Evolutionary conservation across 306 rosid genomes (phyloP), one percentile per base, ranked within the genome.

Genomic region (Hippophae tibetana): DNA sequence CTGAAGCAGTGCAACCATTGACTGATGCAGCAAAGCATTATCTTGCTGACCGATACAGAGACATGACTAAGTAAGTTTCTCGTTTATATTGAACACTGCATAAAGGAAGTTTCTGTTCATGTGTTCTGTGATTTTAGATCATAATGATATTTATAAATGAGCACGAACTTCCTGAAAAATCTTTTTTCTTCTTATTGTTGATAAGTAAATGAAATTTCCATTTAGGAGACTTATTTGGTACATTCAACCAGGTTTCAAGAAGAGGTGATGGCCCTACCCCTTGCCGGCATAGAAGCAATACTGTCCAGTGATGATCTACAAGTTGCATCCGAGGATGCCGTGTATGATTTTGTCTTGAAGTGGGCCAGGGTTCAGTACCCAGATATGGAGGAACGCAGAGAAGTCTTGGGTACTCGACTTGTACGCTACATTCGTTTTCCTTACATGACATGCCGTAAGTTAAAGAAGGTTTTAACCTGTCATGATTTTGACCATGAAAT

Each of bases 301-400:
- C 59, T 93, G 65, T 73, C 87, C 38, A 93, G 99, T 63, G 99
- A 93, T 55, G 90, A 79, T 70, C 94, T 93, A 58, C 99, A 93
- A 76, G 86, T 93, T 70, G 90, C 99, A 55, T 93, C 99, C 26
- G 99, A 93, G 81, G 99, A 93, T 81, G 94, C 89, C 54, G 94
- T 88, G 1, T 93, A 86, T 64, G 99, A 93, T 61, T 88, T 93
- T 68, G 83, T 89, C 59, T 76, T 93, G 85, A 93, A 79, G 74
- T 93, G 99, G 99, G 81, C 88, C 25, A 79, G 87, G 76, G 58
- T 56, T 41, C 95, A 80, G 66, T 88, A 69, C 64, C 66, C 81
- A 61, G 88, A 75, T 66, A 65, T 79, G 72, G 99, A 93, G 72
- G 97, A 86, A 54, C 79, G 99, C 66, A 72, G 93, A 70, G 90